phyloP scores from a whole-genome alignment of 1,284 basidiomycete genomes.

The Hemileia vastatrix region DNA sequence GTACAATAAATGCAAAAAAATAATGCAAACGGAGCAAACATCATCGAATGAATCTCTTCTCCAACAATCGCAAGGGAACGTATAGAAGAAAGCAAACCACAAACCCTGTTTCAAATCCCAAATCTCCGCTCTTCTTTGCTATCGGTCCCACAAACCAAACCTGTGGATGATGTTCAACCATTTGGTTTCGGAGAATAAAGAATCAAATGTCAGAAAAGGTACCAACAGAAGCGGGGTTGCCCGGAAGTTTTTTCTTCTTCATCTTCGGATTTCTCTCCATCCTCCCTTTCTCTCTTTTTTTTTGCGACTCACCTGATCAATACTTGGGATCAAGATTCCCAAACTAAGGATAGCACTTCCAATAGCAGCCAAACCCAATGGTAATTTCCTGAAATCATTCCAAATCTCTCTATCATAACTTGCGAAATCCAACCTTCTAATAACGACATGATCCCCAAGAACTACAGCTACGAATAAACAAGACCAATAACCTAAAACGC shows the following conservation, averaged over 20 bases:
- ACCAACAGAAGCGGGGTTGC: too few relatives aligned
- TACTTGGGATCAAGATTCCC: slow-evolving; percentile 39
- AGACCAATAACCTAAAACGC: slow-evolving; percentile 38
- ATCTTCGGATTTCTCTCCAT: too few relatives aligned
- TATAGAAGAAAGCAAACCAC: slow-evolving; percentile 38
- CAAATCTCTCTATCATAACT: slow-evolving; percentile 39
- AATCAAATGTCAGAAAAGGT: slow-evolving; percentile 13
- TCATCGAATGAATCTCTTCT: too few relatives aligned
- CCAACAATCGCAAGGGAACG: slow-evolving; percentile 35
- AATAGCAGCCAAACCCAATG: slow-evolving; percentile 42
- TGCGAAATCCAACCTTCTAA: slow-evolving; percentile 31
- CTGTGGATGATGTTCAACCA: neutral
- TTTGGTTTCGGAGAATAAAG: slow-evolving; percentile 16
- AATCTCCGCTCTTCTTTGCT: slow-evolving; percentile 38
- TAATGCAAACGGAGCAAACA: too few relatives aligned
- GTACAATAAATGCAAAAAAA: too few relatives aligned
- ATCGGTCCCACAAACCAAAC: slow-evolving; percentile 39
- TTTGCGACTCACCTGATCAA: slow-evolving; percentile 36
- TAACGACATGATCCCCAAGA: slow-evolving; percentile 40
- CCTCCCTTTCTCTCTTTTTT: too few relatives aligned
- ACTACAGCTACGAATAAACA: slow-evolving; percentile 38
- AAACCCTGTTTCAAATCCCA: slow-evolving; percentile 45
- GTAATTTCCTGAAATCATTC: slow-evolving; percentile 39
- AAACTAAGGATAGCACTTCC: slow-evolving; percentile 32
- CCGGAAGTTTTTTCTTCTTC: too few relatives aligned